A percentile compares a stretch with the other conserved stretches of the same genome.
Evolutionary conservation across 78 protist genomes (phyloP).

Genomic region (Tieghemostelium lacteum): DNA sequence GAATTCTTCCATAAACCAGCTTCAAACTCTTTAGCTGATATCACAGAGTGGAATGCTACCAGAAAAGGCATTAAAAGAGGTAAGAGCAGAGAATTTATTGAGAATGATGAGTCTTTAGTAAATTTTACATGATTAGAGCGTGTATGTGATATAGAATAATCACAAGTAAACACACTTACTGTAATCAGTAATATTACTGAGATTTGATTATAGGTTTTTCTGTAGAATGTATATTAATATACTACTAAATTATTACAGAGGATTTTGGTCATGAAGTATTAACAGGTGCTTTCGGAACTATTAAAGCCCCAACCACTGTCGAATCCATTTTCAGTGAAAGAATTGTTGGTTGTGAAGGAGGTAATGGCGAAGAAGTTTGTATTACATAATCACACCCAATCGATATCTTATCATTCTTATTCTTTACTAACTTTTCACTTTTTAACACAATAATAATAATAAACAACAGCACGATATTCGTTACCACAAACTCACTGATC

Average conservation of each 20-base stretch:
- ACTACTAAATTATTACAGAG: constrained; percentile 5
- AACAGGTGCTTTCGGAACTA: constrained; percentile 73
- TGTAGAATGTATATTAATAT: too few relatives aligned
- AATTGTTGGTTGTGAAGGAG: constrained; percentile 74
- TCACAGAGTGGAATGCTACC: constrained; percentile 35
- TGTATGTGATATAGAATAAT: too few relatives aligned
- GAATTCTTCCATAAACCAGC: constrained; percentile 81
- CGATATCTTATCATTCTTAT: too few relatives aligned
- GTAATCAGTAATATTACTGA: too few relatives aligned
- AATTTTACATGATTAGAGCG: too few relatives aligned
- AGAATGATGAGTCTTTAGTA: too few relatives aligned
- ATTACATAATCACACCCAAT: too few relatives aligned
- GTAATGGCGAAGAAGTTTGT: constrained; percentile 80
- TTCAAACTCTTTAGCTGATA: constrained; percentile 26
- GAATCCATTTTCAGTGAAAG: constrained; percentile 67
- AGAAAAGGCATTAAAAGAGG: constrained; percentile 65
- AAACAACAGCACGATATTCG: constrained; percentile 52
- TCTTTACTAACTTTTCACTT: too few relatives aligned
- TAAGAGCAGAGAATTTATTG: neutral
- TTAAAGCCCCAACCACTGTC: constrained; percentile 56
- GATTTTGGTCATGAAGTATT: constrained; percentile 76
- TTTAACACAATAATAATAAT: too few relatives aligned
- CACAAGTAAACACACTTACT: too few relatives aligned
- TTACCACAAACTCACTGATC: constrained; percentile 50
- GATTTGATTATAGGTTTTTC: too few relatives aligned